A percentile compares a stretch with the other conserved stretches of the same genome.
Evolutionary conservation across 176 grass and related monocot genomes (phyloP).

Genomic region (Oryza longistaminata): DNA sequence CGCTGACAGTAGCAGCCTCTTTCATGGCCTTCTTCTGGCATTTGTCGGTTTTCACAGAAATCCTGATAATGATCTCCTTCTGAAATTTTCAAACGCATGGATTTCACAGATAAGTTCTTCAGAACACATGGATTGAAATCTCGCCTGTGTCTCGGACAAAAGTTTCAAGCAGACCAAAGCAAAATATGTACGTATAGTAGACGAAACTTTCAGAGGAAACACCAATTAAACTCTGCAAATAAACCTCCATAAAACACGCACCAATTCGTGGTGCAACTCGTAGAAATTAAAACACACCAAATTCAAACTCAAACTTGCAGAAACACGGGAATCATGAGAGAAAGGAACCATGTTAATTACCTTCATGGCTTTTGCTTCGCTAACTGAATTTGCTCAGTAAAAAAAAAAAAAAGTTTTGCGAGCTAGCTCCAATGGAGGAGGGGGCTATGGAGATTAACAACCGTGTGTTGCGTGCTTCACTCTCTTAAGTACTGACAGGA

Average conservation of each 20-base stretch:
- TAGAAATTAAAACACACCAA: not conserved
- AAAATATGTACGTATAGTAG: too few species aligned
- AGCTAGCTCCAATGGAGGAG: too few species aligned
- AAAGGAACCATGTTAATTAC: not conserved
- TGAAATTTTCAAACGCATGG: not conserved
- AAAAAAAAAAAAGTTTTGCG: too few species aligned
- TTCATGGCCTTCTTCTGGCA: constrained; percentile 51
- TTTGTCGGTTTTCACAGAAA: constrained; percentile 40
- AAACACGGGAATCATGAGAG: not conserved
- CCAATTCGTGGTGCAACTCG: not conserved
- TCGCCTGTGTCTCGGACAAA: too few species aligned
- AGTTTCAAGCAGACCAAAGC: too few species aligned
- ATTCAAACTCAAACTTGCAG: too few species aligned
- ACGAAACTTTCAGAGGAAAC: too few species aligned
- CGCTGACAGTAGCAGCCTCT: constrained; percentile 36
- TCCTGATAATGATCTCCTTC: constrained; percentile 61
- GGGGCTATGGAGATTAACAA: not conserved
- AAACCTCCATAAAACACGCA: too few species aligned
- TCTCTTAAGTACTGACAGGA: not conserved
- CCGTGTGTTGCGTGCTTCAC: not conserved
- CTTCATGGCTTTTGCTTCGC: not conserved
- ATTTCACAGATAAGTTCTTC: not conserved
- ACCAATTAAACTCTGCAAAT: too few species aligned
- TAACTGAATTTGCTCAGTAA: not conserved
- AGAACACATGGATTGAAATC: not conserved